These are phyloP conservation scores for Aspergillus brasiliensis DNA, from an alignment of 2,329 filamentous ascomycete species.

Conservation along the genomic window DNA sequence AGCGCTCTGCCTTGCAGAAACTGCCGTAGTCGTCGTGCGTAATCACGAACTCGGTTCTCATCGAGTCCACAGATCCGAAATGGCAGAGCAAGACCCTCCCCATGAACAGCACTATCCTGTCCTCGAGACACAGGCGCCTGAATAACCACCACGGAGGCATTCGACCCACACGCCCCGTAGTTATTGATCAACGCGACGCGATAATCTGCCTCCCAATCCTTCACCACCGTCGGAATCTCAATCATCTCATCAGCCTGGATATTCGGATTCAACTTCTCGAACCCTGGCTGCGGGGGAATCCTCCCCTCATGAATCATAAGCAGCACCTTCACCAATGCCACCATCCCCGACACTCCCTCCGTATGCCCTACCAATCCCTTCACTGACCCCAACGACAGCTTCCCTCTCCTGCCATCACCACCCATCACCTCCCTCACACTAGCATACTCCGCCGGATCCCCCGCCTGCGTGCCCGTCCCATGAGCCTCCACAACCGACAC, in stretches of 20 bases:
- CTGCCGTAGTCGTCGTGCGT: constrained; percentile 2
- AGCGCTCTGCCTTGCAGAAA: neutral
- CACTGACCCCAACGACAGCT: constrained; percentile 29
- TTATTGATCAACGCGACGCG: constrained; percentile 26
- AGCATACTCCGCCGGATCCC: constrained; percentile 33
- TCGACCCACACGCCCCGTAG: constrained; percentile 29
- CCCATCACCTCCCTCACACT: constrained; percentile 28
- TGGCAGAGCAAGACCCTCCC: constrained; percentile 5
- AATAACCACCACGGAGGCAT: constrained; percentile 31
- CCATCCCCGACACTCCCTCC: constrained; percentile 37
- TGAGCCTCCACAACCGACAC: constrained; percentile 39
- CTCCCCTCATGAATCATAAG: constrained; percentile 31
- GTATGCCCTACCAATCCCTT: constrained; percentile 40
- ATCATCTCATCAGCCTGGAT: constrained; percentile 17
- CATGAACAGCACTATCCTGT: constrained; percentile 5
- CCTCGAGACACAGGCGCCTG: constrained; percentile 1
- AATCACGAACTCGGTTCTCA: constrained; percentile 13
- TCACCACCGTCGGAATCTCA: constrained; percentile 13
- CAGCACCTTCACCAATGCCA: constrained; percentile 32
- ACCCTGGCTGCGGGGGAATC: constrained; percentile 26
- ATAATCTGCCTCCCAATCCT: constrained; percentile 17
- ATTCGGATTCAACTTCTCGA: constrained; percentile 22
- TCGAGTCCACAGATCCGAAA: constrained; percentile 19
- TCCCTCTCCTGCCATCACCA: constrained; percentile 10
- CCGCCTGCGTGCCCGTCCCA: constrained; percentile 36